Conservation (phyloP, 768 basidiomycete genomes). For the Porphyrellus cyaneotinctus region DNA sequence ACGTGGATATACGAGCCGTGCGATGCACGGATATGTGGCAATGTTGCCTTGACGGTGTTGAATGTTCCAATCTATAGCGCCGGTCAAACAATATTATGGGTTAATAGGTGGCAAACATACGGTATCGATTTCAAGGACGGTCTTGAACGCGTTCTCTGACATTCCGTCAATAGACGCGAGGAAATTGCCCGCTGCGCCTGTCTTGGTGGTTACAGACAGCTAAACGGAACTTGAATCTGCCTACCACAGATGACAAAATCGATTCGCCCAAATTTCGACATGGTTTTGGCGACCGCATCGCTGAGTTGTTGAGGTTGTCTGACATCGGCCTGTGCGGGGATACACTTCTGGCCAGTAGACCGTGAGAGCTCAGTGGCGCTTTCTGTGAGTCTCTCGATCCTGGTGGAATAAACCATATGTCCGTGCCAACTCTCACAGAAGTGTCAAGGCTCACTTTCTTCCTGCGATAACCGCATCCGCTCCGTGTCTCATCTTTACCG, state of each 20-base stretch:
- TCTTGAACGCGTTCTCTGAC: constrained; percentile 87
- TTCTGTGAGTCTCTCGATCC: constrained; percentile 65
- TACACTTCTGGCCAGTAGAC: constrained; percentile 65
- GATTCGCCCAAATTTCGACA: constrained; percentile 77
- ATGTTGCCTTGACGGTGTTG: constrained; percentile 91
- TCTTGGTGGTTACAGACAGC: not conserved
- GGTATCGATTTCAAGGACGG: constrained; percentile 92
- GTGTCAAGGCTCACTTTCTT: constrained; percentile 58
- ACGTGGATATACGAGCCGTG: constrained; percentile 87
- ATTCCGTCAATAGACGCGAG: constrained; percentile 79
- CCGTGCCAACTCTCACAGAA: not conserved
- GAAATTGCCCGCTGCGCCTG: constrained; percentile 96
- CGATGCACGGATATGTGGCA: constrained; percentile 63
- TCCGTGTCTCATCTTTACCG: constrained; percentile 67
- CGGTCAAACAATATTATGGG: not conserved
- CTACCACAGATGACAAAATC: constrained; percentile 94
- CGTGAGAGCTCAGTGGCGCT: constrained; percentile 68
- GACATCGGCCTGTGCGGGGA: constrained; percentile 80
- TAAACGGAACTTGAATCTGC: constrained; percentile 14
- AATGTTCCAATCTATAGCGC: constrained; percentile 74
- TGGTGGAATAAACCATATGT: constrained; percentile 28
- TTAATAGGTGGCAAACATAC: constrained; percentile 38
- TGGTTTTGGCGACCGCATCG: constrained; percentile 69
- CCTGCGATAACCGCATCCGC: constrained; percentile 80
- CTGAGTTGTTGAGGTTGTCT: constrained; percentile 67